Conservation (phyloP, 2,329 filamentous ascomycete species). For the Zelopaecilomyces penicillatus region DNA sequence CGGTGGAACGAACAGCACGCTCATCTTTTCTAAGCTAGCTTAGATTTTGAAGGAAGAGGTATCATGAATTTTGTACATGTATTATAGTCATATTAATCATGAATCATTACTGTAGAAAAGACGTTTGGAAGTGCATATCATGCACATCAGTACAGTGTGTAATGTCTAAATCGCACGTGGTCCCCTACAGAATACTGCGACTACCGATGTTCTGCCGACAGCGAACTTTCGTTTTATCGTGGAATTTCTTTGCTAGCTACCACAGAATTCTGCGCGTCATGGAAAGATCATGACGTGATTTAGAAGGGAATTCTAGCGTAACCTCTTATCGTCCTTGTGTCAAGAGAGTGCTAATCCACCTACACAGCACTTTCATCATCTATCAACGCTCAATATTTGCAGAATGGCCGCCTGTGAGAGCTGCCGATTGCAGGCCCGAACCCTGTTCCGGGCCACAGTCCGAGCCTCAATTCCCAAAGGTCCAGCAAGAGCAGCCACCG, state of each 20-base stretch:
- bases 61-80: no score
- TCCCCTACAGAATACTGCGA: background rate
- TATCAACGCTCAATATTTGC: no score
- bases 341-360: no score
- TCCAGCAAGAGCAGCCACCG: slow-evolving; percentile 13
- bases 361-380: no score
- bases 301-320: background rate
- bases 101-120: no score
- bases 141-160: no score
- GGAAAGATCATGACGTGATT: slow-evolving; percentile 2
- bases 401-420: slow-evolving; percentile 39
- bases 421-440: slow-evolving; percentile 37
- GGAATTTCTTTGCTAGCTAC: slow-evolving; percentile 2
- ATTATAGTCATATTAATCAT: no score
- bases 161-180: no score
- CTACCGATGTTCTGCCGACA: slow-evolving; percentile 10
- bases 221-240: background rate
- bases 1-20: slow-evolving; percentile 86
- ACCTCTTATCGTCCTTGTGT: no score
- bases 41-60: background rate
- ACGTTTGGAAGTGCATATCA: no score
- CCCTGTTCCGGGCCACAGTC: slow-evolving; percentile 26
- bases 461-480: slow-evolving; percentile 20
- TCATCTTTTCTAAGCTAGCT: slow-evolving; percentile 56
- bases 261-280: slow-evolving; percentile 9